Base-by-base conservation (phyloP, 805 yeast species). In the Saturnispora dispora region DNA sequence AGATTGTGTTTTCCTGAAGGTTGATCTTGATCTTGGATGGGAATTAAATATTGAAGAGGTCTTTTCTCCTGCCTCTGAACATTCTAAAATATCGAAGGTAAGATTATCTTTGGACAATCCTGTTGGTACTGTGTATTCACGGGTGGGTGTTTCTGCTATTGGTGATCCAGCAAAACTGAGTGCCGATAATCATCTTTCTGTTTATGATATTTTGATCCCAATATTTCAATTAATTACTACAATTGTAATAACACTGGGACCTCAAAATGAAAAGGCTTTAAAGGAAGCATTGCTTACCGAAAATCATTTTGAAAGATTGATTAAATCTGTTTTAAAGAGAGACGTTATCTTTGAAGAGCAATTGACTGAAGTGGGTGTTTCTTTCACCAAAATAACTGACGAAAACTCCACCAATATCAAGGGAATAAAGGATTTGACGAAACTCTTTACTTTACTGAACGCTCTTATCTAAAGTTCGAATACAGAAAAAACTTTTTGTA, bases 11-110 rank as follows among this genome's bases (percentile, higher is more conserved):
- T 77, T 88, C 55, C 68, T 88, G 43, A 63, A 71, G 35, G 73
- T 82, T 39, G 96, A 90, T 63, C 89, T 93, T 0, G 96, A 85
- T 61, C 69, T 88, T 35, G 96, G 95, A 0, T 67, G 85, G 45
- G 79, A 58, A 20, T 47, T 64, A 13, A 52, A 47, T 32, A 44
- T 65, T 5, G 58, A 61, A 43, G 60, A 56, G 27, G 41, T 52
- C 23, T 47, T 45, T n/a, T 35, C 39, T 32, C 53, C 43, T 8
- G 32, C 35, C 6, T 48, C 43, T 5, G 54, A 18, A 6, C 48
- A 42, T 3, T 53, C 45, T 17, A 52, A 47, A 3, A 63, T 63
- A 43, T 69, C 76, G 10, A 70, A 66, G 28, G 69, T 79, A 22
- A 76, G 72, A 44, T 61, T 81, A 47, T 74, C 76, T 23, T 62